These are phyloP conservation scores for Gynochthodes officinalis DNA, from an alignment of 257 asterid genomes.

Conservation along the genomic window DNA sequence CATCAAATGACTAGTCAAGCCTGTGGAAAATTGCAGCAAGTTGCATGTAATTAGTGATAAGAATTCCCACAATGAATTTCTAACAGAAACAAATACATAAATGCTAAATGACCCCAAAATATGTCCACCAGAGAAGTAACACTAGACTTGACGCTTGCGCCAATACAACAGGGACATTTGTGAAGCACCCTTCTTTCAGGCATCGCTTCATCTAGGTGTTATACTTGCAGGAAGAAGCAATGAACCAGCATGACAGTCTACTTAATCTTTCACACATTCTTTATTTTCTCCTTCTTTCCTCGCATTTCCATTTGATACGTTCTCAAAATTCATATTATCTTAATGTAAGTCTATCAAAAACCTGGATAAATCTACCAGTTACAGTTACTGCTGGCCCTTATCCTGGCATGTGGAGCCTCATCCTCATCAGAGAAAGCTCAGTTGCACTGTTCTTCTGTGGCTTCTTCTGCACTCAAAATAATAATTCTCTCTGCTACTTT, in stretches of 20 bases:
- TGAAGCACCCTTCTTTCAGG: neutral
- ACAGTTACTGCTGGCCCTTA: neutral
- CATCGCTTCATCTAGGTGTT: neutral
- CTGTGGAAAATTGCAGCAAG: too few species aligned
- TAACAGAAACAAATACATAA: neutral
- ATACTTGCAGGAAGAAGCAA: neutral
- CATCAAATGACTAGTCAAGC: too few species aligned
- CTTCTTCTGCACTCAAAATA: constrained; percentile 15
- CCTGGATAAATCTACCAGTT: constrained; percentile 15
- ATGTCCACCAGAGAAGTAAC: neutral
- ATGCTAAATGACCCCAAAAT: neutral
- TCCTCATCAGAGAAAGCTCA: constrained; percentile 15
- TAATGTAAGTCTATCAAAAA: constrained; percentile 18
- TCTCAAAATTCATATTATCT: constrained; percentile 13
- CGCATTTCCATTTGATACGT: neutral
- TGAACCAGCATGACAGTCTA: neutral
- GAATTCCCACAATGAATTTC: neutral
- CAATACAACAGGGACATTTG: too few species aligned
- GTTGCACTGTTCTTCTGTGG: constrained; percentile 19
- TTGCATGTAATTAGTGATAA: neutral
- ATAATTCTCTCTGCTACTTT: constrained; percentile 7
- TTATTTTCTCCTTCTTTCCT: neutral
- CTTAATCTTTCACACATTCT: neutral
- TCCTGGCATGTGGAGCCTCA: neutral
- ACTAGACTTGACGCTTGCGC: too few species aligned